Evolutionary conservation across 1,139 yeast genomes (phyloP), one percentile per base, ranked within the genome.

Genomic region (Candida sanyaensis): DNA sequence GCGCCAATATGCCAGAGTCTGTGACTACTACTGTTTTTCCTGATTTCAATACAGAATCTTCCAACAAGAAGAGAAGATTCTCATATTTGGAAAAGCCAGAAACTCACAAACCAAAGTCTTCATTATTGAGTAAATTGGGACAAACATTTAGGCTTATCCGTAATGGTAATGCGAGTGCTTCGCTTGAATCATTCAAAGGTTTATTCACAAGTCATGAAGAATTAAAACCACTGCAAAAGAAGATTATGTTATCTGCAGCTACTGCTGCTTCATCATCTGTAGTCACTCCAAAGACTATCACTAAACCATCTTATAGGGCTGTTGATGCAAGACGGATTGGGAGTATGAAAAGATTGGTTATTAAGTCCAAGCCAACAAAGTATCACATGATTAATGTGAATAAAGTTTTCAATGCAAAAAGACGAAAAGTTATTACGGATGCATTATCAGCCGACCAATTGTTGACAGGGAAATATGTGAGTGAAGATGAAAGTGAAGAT

Each of bases 381-480:
- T 75, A 66, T 52, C 79, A 75, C 50, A 55, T 73, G 43, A 75
- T 75, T 38, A 70, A 75, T 54, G 77, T 79, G 0, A 74, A 75
- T 51, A 70, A 68, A 43, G 78, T 76, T 0, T 61, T 76, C 46
- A 64, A 60, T 44, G 50, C 70, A 9, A 73, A 67, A 46, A 64
- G 65, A 47, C 66, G 67, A 54, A 63, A 71, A 49, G 63, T 71
- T 2, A 53, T 68, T 11, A 53, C 65, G 4, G 62, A 54, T 37
- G 54, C 49, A 34, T 48, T 55, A 8, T 55, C 55, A 45, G 52
- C 60, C 27, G 59, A 54, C 42, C 56, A 54, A 33, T 44, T 59
- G 24, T 49, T 61, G 26, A 47, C 57, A 4, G 60, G 56, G 28
- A 52, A 51, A 17, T 47, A 47, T 17, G 46, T 47, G 4, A 54